Base-by-base conservation (phyloP, 257 asterid genomes). In the Nemophila menziesii region DNA sequence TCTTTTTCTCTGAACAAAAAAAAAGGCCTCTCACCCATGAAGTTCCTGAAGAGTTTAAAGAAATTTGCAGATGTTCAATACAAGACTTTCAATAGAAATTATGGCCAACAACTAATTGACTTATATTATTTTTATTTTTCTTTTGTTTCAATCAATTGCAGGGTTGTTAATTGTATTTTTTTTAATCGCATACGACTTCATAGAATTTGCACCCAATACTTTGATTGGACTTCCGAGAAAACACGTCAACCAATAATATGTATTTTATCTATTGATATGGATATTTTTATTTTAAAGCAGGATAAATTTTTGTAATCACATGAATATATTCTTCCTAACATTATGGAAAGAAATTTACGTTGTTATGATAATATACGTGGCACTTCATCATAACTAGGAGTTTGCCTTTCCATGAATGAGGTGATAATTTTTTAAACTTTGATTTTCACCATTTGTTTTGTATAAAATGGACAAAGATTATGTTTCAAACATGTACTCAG, bases 301-400 rank as follows among this genome's bases (percentile, higher is more conserved):
- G 43, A 26, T 55, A 16, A 26, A 3, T 44, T 52, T 71, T 40
- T n/a, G 55, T 62, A 68, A 61, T 58, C 69, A 89, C 95, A 80
- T 48, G 98, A 84, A 64, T 89, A 84, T 63, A 75, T 84, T 55
- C 92, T 89, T 46, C 95, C 95, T 16, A 84, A 80, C 86, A 70
- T 89, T 34, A 92, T 92, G 44, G 98, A 89, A 76, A 71, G 95
- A 55, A 69, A 80, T 48, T 44, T 89, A 68, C 72, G 94, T 57
- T 65, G 77, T 54, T 84, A 62, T 24, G 75, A 89, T 55, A 78
- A 75, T 48, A 73, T 89, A 65, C 80, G 93, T 52, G 70, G 65
- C 22, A 57, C 84, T 50, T 77, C 92, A 22, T 75, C 76, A 5
- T 38, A 43, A 44, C 47, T 72, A 13, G 85, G 92, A 46, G 65